Conservation (phyloP, 176 grass and related monocot species). For the Phoenix roebelenii region DNA sequence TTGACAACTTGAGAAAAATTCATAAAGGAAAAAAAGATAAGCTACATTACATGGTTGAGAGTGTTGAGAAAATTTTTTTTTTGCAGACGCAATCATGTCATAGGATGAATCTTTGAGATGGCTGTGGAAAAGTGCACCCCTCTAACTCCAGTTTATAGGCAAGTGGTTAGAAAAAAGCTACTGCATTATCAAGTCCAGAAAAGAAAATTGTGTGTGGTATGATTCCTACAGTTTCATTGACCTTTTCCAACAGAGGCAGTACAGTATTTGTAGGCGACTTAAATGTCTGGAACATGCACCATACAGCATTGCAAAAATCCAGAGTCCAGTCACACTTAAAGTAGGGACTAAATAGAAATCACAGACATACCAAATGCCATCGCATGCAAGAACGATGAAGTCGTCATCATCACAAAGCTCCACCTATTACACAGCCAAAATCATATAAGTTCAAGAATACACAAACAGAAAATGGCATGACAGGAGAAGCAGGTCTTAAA, state of each 20-base stretch:
- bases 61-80: background rate
- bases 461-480: background rate
- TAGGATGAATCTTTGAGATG: background rate
- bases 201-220: no score
- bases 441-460: background rate
- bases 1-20: no score
- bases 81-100: background rate
- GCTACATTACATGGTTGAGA: background rate
- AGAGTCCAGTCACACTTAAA: no score
- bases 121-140: background rate
- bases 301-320: background rate
- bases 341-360: background rate
- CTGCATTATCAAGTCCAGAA: no score
- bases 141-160: no score
- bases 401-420: slow-evolving; percentile 92
- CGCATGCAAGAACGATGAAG: slow-evolving; percentile 84
- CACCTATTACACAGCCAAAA: slow-evolving; percentile 37
- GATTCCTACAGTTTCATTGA: no score
- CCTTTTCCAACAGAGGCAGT: no score
- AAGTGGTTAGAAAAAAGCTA: no score
- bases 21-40: no score
- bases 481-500: slow-evolving; percentile 1
- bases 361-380: slow-evolving; percentile 81
- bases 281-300: background rate
- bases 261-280: background rate